Evolutionary conservation across 2,329 filamentous ascomycete genomes (phyloP).

Genomic region (Pseudocercospora fijiensis): DNA sequence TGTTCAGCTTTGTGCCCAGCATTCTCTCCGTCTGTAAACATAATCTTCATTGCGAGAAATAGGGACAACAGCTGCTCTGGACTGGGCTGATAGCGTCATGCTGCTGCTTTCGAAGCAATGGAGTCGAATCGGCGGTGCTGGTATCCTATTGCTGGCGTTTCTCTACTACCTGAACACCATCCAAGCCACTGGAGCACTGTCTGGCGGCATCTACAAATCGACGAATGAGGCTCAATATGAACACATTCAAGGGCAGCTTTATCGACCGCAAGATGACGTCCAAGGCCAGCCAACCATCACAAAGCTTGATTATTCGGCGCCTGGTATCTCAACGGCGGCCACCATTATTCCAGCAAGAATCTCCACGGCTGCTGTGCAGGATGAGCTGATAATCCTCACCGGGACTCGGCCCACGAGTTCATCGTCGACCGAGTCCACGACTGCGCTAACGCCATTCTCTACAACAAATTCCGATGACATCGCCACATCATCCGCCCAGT

Average conservation of each 20-base stretch:
- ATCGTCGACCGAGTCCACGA: background rate
- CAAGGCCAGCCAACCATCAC: constrained; percentile 1
- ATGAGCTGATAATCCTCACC: background rate
- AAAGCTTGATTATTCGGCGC: background rate
- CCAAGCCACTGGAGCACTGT: background rate
- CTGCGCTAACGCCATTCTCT: background rate
- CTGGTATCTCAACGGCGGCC: background rate
- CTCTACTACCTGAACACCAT: constrained; percentile 9
- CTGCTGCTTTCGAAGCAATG: constrained; percentile 21
- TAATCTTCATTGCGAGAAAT: background rate
- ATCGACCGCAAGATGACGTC: constrained; percentile 8
- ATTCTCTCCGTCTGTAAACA: background rate
- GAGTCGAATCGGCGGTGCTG: constrained; percentile 13
- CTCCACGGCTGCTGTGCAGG: background rate
- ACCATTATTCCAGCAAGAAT: background rate
- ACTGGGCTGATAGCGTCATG: background rate
- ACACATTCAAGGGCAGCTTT: background rate
- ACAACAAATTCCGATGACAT: background rate
- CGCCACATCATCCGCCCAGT: background rate
- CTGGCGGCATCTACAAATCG: background rate
- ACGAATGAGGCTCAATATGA: background rate
- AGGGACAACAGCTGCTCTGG: background rate
- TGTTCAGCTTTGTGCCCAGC: background rate
- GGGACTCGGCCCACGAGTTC: background rate
- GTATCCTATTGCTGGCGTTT: constrained; percentile 2